Percentiles rank a stretch among this genome's conserved stretches.
phyloP scores from a whole-genome alignment of 2,329 filamentous ascomycete species.

The Lizonia empirigonia region DNA sequence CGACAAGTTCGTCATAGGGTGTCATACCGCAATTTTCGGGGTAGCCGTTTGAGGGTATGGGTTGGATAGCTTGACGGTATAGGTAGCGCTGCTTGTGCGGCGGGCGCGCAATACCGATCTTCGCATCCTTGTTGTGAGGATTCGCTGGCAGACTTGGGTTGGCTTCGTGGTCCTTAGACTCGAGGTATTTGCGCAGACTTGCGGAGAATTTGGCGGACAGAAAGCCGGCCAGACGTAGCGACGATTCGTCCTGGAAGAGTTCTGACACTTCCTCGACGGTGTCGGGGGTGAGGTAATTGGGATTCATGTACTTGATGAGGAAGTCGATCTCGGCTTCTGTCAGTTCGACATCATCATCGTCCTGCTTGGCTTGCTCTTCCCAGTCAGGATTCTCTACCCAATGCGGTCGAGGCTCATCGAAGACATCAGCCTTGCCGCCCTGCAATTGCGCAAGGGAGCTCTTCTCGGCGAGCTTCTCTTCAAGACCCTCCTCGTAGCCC shows the following conservation, averaged over 20 bases:
- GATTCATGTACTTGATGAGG: slow-evolving; percentile 85
- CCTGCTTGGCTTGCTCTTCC: slow-evolving; percentile 50
- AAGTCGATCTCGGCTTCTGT: slow-evolving; percentile 85
- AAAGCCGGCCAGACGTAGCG: slow-evolving; percentile 79
- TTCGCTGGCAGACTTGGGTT: slow-evolving; percentile 52
- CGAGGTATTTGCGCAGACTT: slow-evolving; percentile 72
- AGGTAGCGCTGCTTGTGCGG: slow-evolving; percentile 96
- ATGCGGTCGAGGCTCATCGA: slow-evolving; percentile 76
- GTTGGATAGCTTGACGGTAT: slow-evolving; percentile 68
- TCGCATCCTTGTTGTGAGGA: slow-evolving; percentile 36
- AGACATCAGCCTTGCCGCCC: slow-evolving; percentile 80
- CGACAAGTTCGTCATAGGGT: slow-evolving; percentile 75
- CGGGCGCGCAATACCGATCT: slow-evolving; percentile 73
- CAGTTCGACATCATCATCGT: slow-evolving; percentile 59
- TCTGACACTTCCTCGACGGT: slow-evolving; percentile 81
- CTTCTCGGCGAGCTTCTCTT: slow-evolving; percentile 85
- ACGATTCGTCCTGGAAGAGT: slow-evolving; percentile 81
- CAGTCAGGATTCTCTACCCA: slow-evolving; percentile 54
- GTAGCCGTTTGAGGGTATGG: slow-evolving; percentile 42
- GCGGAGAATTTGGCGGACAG: slow-evolving; percentile 77
- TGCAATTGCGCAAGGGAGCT: slow-evolving; percentile 93
- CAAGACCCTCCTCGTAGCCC: slow-evolving; percentile 84
- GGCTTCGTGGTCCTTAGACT: slow-evolving; percentile 54
- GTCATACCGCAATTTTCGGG: slow-evolving; percentile 42
- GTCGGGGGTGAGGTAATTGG: slow-evolving; percentile 89